Evolutionary conservation across 306 rosid genomes (phyloP).

Genomic region (Acmispon strigosus): DNA sequence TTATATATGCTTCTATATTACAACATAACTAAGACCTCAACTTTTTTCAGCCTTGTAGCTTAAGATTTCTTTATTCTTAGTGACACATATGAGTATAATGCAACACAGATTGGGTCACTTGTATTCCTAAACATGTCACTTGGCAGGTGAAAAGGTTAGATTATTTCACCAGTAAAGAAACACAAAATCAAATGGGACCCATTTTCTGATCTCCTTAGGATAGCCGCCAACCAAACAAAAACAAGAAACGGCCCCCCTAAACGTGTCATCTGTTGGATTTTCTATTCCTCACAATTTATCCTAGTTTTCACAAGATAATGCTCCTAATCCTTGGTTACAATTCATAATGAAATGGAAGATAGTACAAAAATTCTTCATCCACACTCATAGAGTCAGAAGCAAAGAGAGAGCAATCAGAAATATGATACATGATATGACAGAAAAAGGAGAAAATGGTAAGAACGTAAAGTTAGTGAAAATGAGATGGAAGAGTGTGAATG

Average conservation of each 20-base stretch:
- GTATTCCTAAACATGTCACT: not conserved
- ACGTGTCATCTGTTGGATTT: not conserved
- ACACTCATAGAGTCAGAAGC: no score
- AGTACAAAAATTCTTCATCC: no score
- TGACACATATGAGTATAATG: not conserved
- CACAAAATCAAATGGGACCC: conserved; percentile 30
- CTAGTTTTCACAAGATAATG: conserved; percentile 14
- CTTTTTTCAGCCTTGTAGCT: conserved; percentile 30
- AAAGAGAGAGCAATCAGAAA: no score
- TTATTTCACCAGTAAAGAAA: conserved; percentile 16
- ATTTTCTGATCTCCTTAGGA: conserved; percentile 10
- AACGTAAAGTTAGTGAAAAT: no score
- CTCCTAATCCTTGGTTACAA: not conserved
- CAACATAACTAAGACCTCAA: conserved; percentile 15
- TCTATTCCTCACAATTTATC: not conserved
- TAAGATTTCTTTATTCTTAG: conserved; percentile 36
- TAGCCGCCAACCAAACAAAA: conserved; percentile 24
- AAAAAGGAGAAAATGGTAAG: no score
- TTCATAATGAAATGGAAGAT: not conserved
- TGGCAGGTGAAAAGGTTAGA: conserved; percentile 19
- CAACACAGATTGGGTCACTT: not conserved
- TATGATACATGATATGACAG: no score
- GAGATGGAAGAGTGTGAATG: no score
- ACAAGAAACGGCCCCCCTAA: conserved; percentile 11
- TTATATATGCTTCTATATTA: conserved; percentile 7